phyloP scores from a whole-genome alignment of 1,284 basidiomycete genomes.

The Cronartium quercuum region DNA sequence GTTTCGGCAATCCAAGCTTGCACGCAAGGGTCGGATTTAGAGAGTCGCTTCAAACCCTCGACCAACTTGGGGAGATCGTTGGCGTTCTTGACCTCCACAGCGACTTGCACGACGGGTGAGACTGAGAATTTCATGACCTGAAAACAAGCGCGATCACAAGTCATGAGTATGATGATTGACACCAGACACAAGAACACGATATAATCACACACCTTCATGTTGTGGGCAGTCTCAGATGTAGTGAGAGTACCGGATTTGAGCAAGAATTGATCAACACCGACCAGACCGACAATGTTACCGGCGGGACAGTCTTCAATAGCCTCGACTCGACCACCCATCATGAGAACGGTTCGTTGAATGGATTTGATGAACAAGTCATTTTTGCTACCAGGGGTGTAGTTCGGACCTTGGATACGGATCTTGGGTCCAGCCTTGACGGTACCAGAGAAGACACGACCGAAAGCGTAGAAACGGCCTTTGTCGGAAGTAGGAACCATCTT shows the following conservation, averaged over 20 bases:
- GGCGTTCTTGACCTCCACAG: slow-evolving; percentile 99
- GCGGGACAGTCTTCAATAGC: slow-evolving; percentile 98
- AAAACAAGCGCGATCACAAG: neutral
- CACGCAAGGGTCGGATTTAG: slow-evolving; percentile 99
- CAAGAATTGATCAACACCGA: slow-evolving; percentile 99
- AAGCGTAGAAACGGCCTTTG: slow-evolving; percentile 99
- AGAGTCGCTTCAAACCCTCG: slow-evolving; percentile 99
- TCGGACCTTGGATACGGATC: slow-evolving; percentile 98
- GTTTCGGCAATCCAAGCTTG: slow-evolving; percentile 88
- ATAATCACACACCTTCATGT: slow-evolving; percentile 99
- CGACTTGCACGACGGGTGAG: slow-evolving; percentile 97
- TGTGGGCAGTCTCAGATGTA: slow-evolving; percentile 96
- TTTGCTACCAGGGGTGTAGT: slow-evolving; percentile 98
- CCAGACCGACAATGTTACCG: slow-evolving; percentile 98
- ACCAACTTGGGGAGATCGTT: slow-evolving; percentile 98
- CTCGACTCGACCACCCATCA: slow-evolving; percentile 99
- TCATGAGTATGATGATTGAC: neutral
- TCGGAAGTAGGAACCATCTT: slow-evolving; percentile 99
- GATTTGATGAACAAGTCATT: slow-evolving; percentile 98
- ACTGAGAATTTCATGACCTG: slow-evolving; percentile 54
- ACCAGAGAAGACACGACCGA: slow-evolving; percentile 99
- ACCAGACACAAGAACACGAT: slow-evolving; percentile 52
- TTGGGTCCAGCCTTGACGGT: slow-evolving; percentile 95
- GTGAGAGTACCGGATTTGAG: slow-evolving; percentile 93
- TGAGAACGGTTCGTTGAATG: slow-evolving; percentile 96